Evolutionary conservation across 495 filamentous ascomycete genomes (phyloP).

Genomic region (Neurospora sp.): DNA sequence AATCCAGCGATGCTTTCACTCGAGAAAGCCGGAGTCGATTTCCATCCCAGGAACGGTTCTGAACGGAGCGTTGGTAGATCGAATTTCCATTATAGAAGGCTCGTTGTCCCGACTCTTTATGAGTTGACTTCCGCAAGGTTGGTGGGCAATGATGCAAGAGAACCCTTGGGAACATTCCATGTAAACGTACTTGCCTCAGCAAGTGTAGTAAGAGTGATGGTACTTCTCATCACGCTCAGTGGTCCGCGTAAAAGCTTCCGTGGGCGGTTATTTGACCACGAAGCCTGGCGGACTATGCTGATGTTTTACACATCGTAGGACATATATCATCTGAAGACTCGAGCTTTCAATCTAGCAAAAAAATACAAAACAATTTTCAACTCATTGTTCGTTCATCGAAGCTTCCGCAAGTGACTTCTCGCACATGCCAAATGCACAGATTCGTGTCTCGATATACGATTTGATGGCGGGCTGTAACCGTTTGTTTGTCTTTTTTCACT

Average conservation of each 20-base stretch:
- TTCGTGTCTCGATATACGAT: neutral
- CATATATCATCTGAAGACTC: neutral
- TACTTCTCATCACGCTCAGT: neutral
- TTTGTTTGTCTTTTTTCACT: neutral
- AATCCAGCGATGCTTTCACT: conserved; percentile 41
- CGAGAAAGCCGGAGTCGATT: conserved; percentile 37
- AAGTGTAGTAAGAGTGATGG: neutral
- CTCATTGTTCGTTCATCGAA: neutral
- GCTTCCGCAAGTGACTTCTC: neutral
- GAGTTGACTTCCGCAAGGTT: conserved; percentile 33
- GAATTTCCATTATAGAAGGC: conserved; percentile 48
- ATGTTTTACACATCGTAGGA: neutral
- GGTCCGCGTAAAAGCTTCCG: neutral
- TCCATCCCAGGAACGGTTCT: conserved; percentile 40
- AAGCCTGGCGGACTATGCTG: neutral
- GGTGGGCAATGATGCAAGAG: conserved; percentile 61
- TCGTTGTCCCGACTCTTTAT: conserved; percentile 39
- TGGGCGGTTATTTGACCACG: neutral
- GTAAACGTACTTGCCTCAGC: neutral
- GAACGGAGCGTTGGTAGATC: conserved; percentile 55
- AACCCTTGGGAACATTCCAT: conserved; percentile 45
- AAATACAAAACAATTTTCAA: neutral
- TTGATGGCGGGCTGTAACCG: neutral
- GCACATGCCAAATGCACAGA: neutral
- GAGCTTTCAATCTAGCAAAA: neutral